Evolutionary conservation across 306 rosid genomes (phyloP).

Genomic region (Sesbania bispinosa): DNA sequence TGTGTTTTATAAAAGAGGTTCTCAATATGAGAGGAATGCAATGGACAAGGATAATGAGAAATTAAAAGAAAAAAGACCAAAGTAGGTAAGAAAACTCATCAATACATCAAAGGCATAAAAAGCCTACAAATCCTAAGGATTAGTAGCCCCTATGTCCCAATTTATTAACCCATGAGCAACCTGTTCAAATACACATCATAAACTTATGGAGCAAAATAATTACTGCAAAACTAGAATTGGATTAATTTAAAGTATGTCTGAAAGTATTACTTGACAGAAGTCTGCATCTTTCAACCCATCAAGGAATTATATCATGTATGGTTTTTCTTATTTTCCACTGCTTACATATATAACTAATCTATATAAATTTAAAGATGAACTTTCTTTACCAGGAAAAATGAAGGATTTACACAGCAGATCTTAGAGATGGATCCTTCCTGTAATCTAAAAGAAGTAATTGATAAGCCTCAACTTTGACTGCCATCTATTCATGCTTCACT

Average conservation of each 20-base stretch:
- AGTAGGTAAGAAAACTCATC: neutral
- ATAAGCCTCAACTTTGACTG: conserved; percentile 26
- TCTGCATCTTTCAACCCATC: conserved; percentile 10
- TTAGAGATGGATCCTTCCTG: conserved; percentile 23
- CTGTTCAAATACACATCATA: neutral
- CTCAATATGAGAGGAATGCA: neutral
- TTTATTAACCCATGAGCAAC: conserved; percentile 1
- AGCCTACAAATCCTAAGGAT: conserved; percentile 8
- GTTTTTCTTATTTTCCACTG: conserved; percentile 17
- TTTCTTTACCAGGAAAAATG: conserved; percentile 31
- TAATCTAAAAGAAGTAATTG: conserved; percentile 21
- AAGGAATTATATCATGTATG: neutral
- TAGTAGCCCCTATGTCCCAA: neutral
- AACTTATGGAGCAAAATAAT: neutral
- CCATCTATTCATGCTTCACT: conserved; percentile 39
- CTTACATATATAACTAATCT: neutral
- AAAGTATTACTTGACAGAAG: neutral
- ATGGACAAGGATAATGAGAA: neutral
- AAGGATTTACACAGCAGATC: conserved; percentile 23
- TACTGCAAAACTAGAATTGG: neutral
- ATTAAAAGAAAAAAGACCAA: neutral
- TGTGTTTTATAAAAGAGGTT: neutral
- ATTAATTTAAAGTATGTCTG: neutral
- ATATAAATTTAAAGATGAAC: neutral
- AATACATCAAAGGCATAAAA: conserved; percentile 7